phyloP scores from a whole-genome alignment of 768 basidiomycete species.

The Obba rivulosa region DNA sequence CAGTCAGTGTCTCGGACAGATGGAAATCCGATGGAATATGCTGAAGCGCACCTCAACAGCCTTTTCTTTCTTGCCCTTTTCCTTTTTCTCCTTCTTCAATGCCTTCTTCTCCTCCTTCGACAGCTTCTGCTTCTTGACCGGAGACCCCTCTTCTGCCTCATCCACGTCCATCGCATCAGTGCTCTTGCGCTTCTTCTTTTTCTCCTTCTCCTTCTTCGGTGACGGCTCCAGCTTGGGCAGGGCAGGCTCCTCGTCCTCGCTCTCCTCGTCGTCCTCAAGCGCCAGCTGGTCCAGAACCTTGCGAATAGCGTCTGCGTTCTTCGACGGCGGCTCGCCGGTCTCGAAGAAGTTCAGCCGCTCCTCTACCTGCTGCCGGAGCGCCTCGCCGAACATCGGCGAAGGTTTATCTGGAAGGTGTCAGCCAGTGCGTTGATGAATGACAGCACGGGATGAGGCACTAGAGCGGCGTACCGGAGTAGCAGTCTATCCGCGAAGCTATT shows the following conservation, averaged over 20 bases:
- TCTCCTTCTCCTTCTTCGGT: conserved; percentile 46
- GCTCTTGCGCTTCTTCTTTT: conserved; percentile 65
- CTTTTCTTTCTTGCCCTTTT: conserved; percentile 47
- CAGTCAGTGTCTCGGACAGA: conserved; percentile 1
- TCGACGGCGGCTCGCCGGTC: conserved; percentile 80
- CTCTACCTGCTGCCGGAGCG: conserved; percentile 89
- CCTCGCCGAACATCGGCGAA: conserved; percentile 92
- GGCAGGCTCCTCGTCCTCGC: conserved; percentile 42
- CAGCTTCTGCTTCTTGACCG: conserved; percentile 67
- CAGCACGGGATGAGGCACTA: neutral
- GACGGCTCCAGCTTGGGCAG: conserved; percentile 56
- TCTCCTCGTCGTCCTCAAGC: conserved; percentile 60
- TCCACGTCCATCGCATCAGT: conserved; percentile 46
- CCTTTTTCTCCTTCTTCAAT: conserved; percentile 71
- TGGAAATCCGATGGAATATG: neutral
- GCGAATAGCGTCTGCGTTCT: conserved; percentile 89
- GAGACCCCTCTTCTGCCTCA: conserved; percentile 47
- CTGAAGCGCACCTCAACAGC: conserved; percentile 33
- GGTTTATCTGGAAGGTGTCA: conserved; percentile 57
- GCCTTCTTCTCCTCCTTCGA: conserved; percentile 87
- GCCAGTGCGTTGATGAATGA: neutral
- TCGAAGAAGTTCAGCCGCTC: conserved; percentile 95
- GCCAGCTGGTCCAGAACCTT: conserved; percentile 80
- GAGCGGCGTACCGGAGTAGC: conserved; percentile 62
- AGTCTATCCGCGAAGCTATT: conserved; percentile 95